A percentile compares a stretch with the other conserved stretches of the same genome.
Conservation (phyloP, 2,329 filamentous ascomycete species). For the Beauveria australis region DNA sequence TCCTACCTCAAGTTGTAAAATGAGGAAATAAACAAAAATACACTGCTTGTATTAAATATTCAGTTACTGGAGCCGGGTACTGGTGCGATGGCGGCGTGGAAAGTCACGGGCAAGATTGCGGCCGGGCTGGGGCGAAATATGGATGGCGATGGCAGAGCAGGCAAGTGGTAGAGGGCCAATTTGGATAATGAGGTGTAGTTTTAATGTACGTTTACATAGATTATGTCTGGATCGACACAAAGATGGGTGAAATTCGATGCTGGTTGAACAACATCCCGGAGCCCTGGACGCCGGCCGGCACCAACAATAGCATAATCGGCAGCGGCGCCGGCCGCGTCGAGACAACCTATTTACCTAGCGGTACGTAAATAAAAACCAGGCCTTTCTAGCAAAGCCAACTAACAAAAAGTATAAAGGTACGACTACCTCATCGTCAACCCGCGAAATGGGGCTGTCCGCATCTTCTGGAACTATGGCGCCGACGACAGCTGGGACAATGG, state of each 20-base stretch:
- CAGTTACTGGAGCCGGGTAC: too few species aligned
- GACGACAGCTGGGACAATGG: slow-evolving; percentile 15
- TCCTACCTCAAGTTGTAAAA: too few species aligned
- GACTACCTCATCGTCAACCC: slow-evolving; percentile 15
- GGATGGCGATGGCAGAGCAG: slow-evolving; percentile 16
- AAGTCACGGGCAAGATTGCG: slow-evolving; percentile 11
- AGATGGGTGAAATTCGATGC: slow-evolving; percentile 13
- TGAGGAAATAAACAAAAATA: too few species aligned
- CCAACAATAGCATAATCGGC: slow-evolving; percentile 12
- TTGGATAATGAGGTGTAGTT: not conserved
- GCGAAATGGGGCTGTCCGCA: slow-evolving; percentile 11
- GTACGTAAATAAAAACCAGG: not conserved
- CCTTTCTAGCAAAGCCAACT: not conserved
- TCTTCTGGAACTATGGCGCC: slow-evolving; percentile 17
- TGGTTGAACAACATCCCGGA: slow-evolving; percentile 15
- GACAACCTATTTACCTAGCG: slow-evolving; percentile 9
- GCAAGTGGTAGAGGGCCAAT: not conserved
- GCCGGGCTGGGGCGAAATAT: slow-evolving; percentile 10
- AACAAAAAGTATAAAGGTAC: slow-evolving; percentile 8
- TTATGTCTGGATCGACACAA: slow-evolving; percentile 14
- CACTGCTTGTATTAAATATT: too few species aligned
- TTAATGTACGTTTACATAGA: slow-evolving; percentile 7
- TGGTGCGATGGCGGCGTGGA: not conserved
- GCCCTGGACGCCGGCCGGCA: slow-evolving; percentile 13
- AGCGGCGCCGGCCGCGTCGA: slow-evolving; percentile 10